A percentile compares a stretch with the other conserved stretches of the same genome.
Evolutionary conservation across 371 early-diverging fungal genomes (phyloP).

Genomic region (Syncephalastrum monosporum): DNA sequence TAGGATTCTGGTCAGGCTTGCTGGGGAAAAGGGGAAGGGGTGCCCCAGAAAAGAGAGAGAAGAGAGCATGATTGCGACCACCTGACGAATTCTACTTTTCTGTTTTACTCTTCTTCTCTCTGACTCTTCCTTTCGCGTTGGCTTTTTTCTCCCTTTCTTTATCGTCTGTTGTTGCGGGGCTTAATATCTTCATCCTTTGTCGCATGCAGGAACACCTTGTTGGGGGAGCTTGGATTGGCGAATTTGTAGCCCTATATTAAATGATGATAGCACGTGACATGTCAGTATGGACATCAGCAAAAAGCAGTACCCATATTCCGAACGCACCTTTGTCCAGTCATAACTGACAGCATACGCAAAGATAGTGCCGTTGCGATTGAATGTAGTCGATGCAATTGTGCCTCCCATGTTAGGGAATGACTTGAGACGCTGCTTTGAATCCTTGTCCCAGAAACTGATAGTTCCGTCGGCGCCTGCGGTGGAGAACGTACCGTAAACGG

Average conservation of each 20-base stretch:
- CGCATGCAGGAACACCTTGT: conserved; percentile 64
- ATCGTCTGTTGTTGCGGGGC: conserved; percentile 24
- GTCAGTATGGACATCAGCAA: too few species aligned
- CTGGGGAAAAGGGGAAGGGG: too few species aligned
- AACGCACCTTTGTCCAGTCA: conserved; percentile 94
- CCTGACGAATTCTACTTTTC: not conserved
- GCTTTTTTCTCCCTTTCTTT: not conserved
- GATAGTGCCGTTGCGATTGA: conserved; percentile 85
- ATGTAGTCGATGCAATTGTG: conserved; percentile 79
- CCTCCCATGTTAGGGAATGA: conserved; percentile 55
- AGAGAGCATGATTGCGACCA: too few species aligned
- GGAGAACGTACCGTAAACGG: conserved; percentile 84
- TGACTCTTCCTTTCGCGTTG: not conserved
- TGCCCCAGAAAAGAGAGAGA: too few species aligned
- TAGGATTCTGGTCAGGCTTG: too few species aligned
- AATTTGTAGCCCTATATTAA: conserved; percentile 36
- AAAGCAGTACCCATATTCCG: too few species aligned
- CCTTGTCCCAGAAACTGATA: conserved; percentile 95
- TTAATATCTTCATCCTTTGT: conserved; percentile 69
- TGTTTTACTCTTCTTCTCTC: not conserved
- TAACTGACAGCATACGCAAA: conserved; percentile 95
- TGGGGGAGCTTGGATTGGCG: conserved; percentile 26
- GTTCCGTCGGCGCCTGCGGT: conserved; percentile 94
- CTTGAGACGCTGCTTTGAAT: conserved; percentile 85
- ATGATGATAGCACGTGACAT: not conserved